Evolutionary conservation across 1,284 basidiomycete genomes (phyloP).

Genomic region (Malassezia dermatis): DNA sequence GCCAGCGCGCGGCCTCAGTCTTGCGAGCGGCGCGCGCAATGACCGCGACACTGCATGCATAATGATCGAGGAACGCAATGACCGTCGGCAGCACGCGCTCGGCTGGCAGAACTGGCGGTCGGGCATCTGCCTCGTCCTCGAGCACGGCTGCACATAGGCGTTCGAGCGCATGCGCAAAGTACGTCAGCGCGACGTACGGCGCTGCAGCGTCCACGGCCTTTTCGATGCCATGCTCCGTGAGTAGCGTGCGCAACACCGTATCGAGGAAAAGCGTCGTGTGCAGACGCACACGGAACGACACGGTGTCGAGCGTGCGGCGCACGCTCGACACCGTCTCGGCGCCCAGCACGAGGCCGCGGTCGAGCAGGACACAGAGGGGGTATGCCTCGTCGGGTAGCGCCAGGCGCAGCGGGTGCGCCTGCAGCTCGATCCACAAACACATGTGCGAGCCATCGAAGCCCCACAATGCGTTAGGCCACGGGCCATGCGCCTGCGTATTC

Average conservation of each 20-base stretch:
- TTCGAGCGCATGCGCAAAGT: slow-evolving; percentile 86
- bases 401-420: slow-evolving; percentile 61
- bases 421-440: slow-evolving; percentile 86
- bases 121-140: slow-evolving; percentile 65
- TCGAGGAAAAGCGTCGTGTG: slow-evolving; percentile 92
- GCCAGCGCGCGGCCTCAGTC: slow-evolving; percentile 87
- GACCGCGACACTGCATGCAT: slow-evolving; percentile 77
- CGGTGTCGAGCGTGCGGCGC: slow-evolving; percentile 70
- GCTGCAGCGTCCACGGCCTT: slow-evolving; percentile 71
- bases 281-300: slow-evolving; percentile 81
- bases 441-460: slow-evolving; percentile 84
- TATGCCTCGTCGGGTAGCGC: slow-evolving; percentile 83
- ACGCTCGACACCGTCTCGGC: slow-evolving; percentile 76
- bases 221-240: slow-evolving; percentile 50
- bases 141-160: slow-evolving; percentile 85
- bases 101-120: neutral
- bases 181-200: slow-evolving; percentile 77
- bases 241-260: slow-evolving; percentile 74
- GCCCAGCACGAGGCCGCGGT: slow-evolving; percentile 95
- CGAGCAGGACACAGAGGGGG: slow-evolving; percentile 89
- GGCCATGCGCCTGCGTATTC: slow-evolving; percentile 78
- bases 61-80: slow-evolving; percentile 86
- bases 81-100: slow-evolving; percentile 58
- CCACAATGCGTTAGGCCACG: slow-evolving; percentile 93
- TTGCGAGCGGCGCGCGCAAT: slow-evolving; percentile 93